phyloP scores from a whole-genome alignment of 352 stramenopile genomes.

The Globisporangium polare region DNA sequence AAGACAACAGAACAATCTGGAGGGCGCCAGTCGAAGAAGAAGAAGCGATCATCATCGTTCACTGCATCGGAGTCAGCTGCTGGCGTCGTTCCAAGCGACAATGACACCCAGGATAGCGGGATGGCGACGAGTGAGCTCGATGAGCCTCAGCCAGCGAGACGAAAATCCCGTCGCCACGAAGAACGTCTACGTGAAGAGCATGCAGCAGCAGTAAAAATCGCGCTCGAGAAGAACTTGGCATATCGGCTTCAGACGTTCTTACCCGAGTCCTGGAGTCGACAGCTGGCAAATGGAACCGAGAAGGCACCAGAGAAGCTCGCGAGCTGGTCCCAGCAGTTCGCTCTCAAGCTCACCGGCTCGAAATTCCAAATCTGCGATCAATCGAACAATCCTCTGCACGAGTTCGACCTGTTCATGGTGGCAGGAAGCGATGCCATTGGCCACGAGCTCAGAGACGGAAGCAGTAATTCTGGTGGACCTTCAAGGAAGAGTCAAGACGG shows the following conservation, averaged over 20 bases:
- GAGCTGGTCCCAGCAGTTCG: constrained; percentile 24
- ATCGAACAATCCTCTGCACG: constrained; percentile 8
- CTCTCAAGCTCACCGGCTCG: constrained; percentile 23
- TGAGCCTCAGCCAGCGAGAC: constrained; percentile 27
- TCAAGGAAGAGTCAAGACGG: not conserved
- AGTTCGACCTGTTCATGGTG: constrained; percentile 20
- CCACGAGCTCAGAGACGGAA: not conserved
- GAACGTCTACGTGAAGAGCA: constrained; percentile 67
- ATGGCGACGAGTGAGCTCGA: constrained; percentile 22
- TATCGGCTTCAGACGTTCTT: constrained; percentile 51
- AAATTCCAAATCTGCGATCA: constrained; percentile 30
- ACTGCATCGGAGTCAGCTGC: constrained; percentile 1
- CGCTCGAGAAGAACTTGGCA: constrained; percentile 52
- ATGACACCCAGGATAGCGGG: constrained; percentile 40
- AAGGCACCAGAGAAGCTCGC: constrained; percentile 7
- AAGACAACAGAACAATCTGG: not conserved
- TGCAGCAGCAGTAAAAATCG: constrained; percentile 53
- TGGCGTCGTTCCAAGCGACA: constrained; percentile 23
- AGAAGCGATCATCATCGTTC: constrained; percentile 9
- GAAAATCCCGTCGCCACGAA: constrained; percentile 66
- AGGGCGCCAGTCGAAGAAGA: constrained; percentile 2
- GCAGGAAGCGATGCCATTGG: constrained; percentile 1
- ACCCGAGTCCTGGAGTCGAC: constrained; percentile 11
- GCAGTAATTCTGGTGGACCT: not conserved
- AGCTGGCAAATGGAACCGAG: constrained; percentile 9